phyloP scores from a whole-genome alignment of 345 rosid species.

The Citrus medica region DNA sequence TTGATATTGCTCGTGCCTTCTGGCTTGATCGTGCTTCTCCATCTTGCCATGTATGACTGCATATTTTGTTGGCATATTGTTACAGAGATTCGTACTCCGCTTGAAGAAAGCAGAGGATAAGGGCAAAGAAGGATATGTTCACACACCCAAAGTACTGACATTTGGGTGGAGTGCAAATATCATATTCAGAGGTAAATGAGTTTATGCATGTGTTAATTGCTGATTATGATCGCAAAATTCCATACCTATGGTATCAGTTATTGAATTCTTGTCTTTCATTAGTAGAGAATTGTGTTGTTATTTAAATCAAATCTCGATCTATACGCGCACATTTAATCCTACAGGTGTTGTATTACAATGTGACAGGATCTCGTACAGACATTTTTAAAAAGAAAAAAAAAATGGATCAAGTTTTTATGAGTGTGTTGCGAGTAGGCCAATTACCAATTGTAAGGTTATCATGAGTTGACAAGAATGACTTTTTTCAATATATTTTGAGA shows the following conservation, averaged over 20 bases:
- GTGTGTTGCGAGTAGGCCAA: too few relatives aligned
- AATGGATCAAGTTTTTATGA: too few relatives aligned
- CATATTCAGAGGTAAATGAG: neutral
- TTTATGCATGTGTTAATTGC: neutral
- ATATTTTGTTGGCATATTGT: neutral
- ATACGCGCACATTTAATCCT: neutral
- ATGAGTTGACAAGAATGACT: too few relatives aligned
- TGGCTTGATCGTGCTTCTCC: conserved; percentile 1
- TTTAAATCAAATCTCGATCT: neutral
- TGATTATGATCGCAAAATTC: neutral
- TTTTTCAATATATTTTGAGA: too few relatives aligned
- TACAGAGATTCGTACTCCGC: neutral
- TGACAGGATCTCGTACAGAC: neutral
- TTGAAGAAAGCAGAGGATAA: neutral
- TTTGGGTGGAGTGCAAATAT: neutral
- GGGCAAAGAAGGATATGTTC: neutral
- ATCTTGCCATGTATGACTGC: neutral
- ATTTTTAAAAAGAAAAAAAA: too few relatives aligned
- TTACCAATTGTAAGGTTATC: too few relatives aligned
- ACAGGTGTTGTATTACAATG: neutral
- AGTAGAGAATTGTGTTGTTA: neutral
- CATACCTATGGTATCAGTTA: neutral
- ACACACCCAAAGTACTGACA: neutral
- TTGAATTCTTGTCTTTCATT: neutral
- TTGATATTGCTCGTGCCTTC: neutral